Base-by-base conservation (phyloP, 1,284 basidiomycete genomes). In the Cryptococcus sp. region DNA sequence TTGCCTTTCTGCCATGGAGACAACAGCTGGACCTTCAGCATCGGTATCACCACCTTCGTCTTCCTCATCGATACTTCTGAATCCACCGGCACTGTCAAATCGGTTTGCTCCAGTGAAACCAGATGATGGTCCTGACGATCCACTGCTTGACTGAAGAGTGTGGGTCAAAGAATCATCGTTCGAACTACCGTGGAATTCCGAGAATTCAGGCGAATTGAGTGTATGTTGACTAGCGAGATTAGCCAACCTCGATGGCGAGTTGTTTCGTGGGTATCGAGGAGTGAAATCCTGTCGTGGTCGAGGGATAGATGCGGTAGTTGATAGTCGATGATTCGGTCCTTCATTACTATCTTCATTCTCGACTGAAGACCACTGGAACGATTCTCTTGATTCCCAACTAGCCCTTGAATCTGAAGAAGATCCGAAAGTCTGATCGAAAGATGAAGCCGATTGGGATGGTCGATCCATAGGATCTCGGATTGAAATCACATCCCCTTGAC, bases 341-440 rank as follows among this genome's bases (percentile, higher is more conserved):
- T 50, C 32, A 7, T 55, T 50, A 18, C 59, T 51, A 34, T 57
- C 54, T 11, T 62, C 59, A 32, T 66, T 62, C 48, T 75, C 72
- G 32, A 60, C 69, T 3, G 66, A 69, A 10, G 70, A 72, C 74
- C 74, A 76, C 43, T 68, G 66, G 63, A 76, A 73, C 2, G 68
- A 70, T 19, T 59, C 59, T 24, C 59, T 58, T 21, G 62, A 67
- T 49, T 75, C 71, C 73, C 74, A 76, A 50, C 72, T 74, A 10
- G 72, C 70, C 31, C 70, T 55, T 4, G 63, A 62, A 18, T 63
- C 63, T 14, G 63, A 66, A 10, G 41, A 43, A 9, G 65, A 64
- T 13, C 57, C 57, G 37, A 70, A 66, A 2, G 62, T 61, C 40
- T 67, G 61, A 4, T 68, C 70, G 55, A 72, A 70, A n/a, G 66